phyloP scores from a whole-genome alignment of 2,329 filamentous ascomycete genomes.

The Akanthomyces uredinophilus region DNA sequence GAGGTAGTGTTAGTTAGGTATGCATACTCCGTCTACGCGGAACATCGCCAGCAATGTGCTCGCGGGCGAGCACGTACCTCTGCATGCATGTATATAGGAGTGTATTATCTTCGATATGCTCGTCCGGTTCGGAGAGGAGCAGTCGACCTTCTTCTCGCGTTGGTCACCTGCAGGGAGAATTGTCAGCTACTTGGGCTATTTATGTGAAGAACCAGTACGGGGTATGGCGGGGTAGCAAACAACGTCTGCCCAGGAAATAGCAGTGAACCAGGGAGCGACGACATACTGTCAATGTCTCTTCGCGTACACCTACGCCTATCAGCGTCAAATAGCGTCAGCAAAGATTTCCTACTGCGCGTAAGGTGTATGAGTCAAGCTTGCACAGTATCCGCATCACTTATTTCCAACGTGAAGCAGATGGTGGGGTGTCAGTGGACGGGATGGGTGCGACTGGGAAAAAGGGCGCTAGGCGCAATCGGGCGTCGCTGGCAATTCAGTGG shows the following conservation, averaged over 20 bases:
- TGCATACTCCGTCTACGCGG: not conserved
- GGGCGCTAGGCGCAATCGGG: conserved; percentile 8
- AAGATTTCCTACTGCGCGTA: not conserved
- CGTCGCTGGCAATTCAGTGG: not conserved
- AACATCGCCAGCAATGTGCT: not conserved
- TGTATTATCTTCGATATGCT: not conserved
- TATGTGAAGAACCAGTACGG: not conserved
- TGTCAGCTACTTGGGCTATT: not conserved
- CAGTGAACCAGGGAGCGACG: not conserved
- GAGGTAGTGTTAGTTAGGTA: not conserved
- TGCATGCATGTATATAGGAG: not conserved
- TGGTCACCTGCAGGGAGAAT: not conserved
- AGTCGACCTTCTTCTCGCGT: not conserved
- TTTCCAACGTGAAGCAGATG: not conserved
- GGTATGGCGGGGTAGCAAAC: conserved; percentile 11
- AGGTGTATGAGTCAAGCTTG: not conserved
- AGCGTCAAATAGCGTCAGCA: not conserved
- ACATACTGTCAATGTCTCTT: not conserved
- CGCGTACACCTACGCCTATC: not conserved
- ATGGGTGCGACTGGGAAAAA: not conserved
- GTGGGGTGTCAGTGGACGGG: not conserved
- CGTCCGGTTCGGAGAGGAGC: too few species aligned
- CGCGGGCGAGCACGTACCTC: not conserved
- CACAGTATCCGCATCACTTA: not conserved
- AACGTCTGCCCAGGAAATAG: not conserved